Conservation (phyloP, 2,329 filamentous ascomycete species). For the Fusarium sp. region DNA sequence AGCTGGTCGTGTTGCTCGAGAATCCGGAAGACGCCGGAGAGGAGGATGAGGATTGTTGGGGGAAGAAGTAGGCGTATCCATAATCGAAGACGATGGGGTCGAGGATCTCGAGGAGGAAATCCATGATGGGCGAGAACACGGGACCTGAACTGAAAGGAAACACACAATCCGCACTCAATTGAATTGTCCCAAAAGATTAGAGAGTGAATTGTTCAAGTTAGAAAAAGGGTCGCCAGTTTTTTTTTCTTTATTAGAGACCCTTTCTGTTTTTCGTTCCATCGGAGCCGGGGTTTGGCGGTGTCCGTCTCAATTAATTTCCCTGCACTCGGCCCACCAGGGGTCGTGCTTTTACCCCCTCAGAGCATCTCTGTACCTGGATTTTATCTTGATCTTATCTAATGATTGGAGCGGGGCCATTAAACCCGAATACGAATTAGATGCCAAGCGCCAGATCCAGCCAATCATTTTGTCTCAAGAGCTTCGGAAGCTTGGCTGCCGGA, state of each 20-base stretch:
- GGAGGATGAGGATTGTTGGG: constrained; percentile 36
- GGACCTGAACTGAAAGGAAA: background rate
- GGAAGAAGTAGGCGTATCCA: constrained; percentile 54
- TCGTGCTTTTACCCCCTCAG: constrained; percentile 11
- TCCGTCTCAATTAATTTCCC: constrained; percentile 6
- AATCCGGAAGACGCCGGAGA: constrained; percentile 12
- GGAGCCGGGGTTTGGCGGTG: constrained; percentile 6
- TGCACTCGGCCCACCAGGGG: constrained; percentile 18
- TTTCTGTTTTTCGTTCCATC: background rate
- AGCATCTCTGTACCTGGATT: constrained; percentile 35
- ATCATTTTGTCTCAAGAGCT: background rate
- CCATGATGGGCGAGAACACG: constrained; percentile 45
- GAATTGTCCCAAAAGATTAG: no score
- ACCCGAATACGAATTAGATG: constrained; percentile 40
- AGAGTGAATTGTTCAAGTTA: constrained; percentile 2
- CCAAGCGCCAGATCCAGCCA: background rate
- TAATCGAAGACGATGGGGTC: constrained; percentile 56
- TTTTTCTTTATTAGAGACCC: constrained; percentile 22
- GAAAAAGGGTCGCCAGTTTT: background rate
- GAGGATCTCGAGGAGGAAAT: constrained; percentile 54
- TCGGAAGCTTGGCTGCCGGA: constrained; percentile 32
- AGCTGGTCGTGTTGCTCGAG: constrained; percentile 29
- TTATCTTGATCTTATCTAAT: constrained; percentile 40
- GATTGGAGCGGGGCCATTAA: constrained; percentile 30
- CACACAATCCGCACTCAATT: background rate